Conservation (phyloP, 495 filamentous ascomycete genomes). For the Penicillium alfredii region DNA sequence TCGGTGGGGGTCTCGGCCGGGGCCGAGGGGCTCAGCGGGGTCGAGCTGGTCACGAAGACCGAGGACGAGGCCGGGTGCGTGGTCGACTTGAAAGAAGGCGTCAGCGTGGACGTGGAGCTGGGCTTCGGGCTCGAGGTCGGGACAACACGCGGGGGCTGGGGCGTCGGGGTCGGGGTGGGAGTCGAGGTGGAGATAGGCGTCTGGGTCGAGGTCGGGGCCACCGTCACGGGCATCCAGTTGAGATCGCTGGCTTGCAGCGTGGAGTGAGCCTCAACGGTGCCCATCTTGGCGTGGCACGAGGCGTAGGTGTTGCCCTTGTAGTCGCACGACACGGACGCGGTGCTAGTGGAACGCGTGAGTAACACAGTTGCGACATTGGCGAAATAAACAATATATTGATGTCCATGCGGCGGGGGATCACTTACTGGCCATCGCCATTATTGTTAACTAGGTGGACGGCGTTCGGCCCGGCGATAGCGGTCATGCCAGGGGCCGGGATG, state of each 20-base stretch:
- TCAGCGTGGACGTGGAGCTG: slow-evolving; percentile 5
- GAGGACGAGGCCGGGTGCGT: slow-evolving; percentile 15
- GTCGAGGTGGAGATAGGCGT: slow-evolving; percentile 16
- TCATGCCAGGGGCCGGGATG: slow-evolving; percentile 22
- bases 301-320: slow-evolving; percentile 27
- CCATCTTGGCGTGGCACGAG: slow-evolving; percentile 21
- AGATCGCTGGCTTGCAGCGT: slow-evolving; percentile 17
- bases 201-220: slow-evolving; percentile 11
- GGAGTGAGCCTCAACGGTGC: slow-evolving; percentile 20
- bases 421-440: slow-evolving; percentile 17
- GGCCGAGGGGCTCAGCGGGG: slow-evolving; percentile 2
- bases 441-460: slow-evolving; percentile 15
- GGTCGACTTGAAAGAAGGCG: slow-evolving; percentile 14
- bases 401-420: not conserved
- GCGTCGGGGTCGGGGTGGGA: slow-evolving; percentile 10
- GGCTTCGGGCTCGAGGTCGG: no score
- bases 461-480: slow-evolving; percentile 21
- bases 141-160: not conserved
- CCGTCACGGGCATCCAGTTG: slow-evolving; percentile 23
- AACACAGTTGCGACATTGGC: no score
- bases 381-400: no score
- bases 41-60: slow-evolving; percentile 13
- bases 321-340: slow-evolving; percentile 26
- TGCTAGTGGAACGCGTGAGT: slow-evolving; percentile 13
- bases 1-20: slow-evolving; percentile 8